These are phyloP conservation scores for Talaromyces trachyspermus DNA, from an alignment of 495 filamentous ascomycete genomes.

Conservation along the genomic window DNA sequence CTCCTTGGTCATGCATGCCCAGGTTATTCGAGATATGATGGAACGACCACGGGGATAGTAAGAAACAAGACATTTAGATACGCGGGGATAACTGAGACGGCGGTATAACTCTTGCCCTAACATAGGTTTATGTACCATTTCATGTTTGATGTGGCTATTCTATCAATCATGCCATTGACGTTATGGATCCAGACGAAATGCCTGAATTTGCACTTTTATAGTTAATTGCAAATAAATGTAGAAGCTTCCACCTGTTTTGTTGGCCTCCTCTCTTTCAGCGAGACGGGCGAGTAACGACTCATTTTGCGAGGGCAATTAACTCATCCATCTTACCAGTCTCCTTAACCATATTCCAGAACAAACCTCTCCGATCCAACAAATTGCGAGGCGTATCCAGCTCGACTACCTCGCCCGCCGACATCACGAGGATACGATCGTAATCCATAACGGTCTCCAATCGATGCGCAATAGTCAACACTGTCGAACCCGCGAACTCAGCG, in stretches of 20 bases:
- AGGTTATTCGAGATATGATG: too few relatives aligned
- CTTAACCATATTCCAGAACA: neutral
- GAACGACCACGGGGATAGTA: too few relatives aligned
- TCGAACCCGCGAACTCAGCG: slow-evolving; percentile 24
- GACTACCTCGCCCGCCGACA: slow-evolving; percentile 22
- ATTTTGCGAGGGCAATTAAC: neutral
- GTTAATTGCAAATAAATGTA: neutral
- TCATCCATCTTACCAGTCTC: neutral
- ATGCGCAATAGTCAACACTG: slow-evolving; percentile 35
- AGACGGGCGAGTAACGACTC: neutral
- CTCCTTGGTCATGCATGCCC: too few relatives aligned
- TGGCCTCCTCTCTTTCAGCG: neutral
- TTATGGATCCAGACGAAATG: neutral
- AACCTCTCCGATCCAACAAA: slow-evolving; percentile 5
- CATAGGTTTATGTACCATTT: neutral
- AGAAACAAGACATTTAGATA: too few relatives aligned
- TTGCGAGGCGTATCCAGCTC: slow-evolving; percentile 9
- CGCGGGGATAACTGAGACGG: too few relatives aligned
- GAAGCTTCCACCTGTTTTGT: neutral
- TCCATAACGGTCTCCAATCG: slow-evolving; percentile 31
- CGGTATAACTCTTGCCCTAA: too few relatives aligned
- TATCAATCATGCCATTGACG: neutral
- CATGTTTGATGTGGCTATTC: neutral
- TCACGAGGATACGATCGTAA: slow-evolving; percentile 32
- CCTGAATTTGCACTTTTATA: neutral